phyloP scores from a whole-genome alignment of 495 filamentous ascomycete genomes.

The Letharia lupina region DNA sequence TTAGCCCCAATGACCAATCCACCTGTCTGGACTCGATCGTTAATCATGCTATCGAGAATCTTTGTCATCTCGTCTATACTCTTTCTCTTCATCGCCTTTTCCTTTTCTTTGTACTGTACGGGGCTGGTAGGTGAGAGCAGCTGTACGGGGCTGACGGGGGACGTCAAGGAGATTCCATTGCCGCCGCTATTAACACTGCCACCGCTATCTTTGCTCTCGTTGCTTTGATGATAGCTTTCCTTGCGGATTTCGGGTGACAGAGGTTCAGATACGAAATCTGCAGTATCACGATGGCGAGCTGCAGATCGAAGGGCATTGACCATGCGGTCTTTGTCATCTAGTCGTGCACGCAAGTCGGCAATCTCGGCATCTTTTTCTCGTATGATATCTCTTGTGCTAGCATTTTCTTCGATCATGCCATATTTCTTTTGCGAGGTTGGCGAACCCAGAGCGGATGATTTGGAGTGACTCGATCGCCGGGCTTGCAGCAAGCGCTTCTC shows the following conservation, averaged over 20 bases:
- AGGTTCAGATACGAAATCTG: constrained; percentile 49
- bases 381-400: constrained; percentile 56
- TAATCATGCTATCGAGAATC: constrained; percentile 92
- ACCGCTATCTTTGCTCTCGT: constrained; percentile 30
- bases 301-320: constrained; percentile 78
- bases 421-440: constrained; percentile 42
- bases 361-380: constrained; percentile 94
- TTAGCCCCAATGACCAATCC: constrained; percentile 51
- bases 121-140: constrained; percentile 24
- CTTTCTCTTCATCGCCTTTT: constrained; percentile 48
- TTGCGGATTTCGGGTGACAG: constrained; percentile 30
- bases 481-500: constrained; percentile 91
- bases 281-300: constrained; percentile 75
- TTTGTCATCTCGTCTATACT: constrained; percentile 82
- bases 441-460: constrained; percentile 64
- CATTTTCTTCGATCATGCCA: constrained; percentile 56
- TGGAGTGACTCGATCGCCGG: constrained; percentile 77
- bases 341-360: constrained; percentile 72
- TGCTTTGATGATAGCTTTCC: constrained; percentile 29
- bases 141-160: constrained; percentile 26
- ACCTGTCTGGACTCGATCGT: constrained; percentile 67
- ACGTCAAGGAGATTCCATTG: constrained; percentile 10
- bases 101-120: constrained; percentile 18
- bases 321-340: constrained; percentile 97
- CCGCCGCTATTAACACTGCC: constrained; percentile 13